Conservation (phyloP, 495 filamentous ascomycete species). For the Aspergillus egyptiacus region DNA sequence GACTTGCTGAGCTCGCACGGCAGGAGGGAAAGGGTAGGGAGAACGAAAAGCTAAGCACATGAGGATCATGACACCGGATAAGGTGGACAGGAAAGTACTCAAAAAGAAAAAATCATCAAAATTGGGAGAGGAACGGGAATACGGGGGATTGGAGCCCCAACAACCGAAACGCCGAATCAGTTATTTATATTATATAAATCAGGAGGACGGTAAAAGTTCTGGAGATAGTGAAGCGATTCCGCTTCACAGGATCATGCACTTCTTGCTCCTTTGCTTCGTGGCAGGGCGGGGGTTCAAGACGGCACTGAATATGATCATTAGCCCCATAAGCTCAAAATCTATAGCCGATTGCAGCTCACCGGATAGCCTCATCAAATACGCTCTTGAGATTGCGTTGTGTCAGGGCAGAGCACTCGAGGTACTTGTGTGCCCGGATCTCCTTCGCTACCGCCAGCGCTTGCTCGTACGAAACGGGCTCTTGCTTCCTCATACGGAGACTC, state of each 20-base stretch:
- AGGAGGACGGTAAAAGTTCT: constrained; percentile 4
- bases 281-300: constrained; percentile 73
- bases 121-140: constrained; percentile 12
- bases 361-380: constrained; percentile 95
- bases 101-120: constrained; percentile 26
- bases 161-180: constrained; percentile 44
- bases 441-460: constrained; percentile 78
- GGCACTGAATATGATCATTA: constrained; percentile 48
- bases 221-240: not conserved
- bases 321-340: not conserved
- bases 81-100: constrained; percentile 8
- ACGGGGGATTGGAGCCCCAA: constrained; percentile 18
- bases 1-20: constrained; percentile 2
- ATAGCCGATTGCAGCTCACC: constrained; percentile 45
- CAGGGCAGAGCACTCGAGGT: constrained; percentile 95
- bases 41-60: constrained; percentile 8
- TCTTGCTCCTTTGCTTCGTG: constrained; percentile 57
- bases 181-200: constrained; percentile 38
- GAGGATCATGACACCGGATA: constrained; percentile 16
- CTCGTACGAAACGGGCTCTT: constrained; percentile 88
- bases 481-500: constrained; percentile 72
- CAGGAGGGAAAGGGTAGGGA: not conserved
- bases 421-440: constrained; percentile 90
- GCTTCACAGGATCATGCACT: constrained; percentile 72
- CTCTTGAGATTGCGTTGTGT: constrained; percentile 95